Percentiles rank a stretch among this genome's conserved stretches.
phyloP scores from a whole-genome alignment of 2,329 filamentous ascomycete species.

The Didymella pomorum region DNA sequence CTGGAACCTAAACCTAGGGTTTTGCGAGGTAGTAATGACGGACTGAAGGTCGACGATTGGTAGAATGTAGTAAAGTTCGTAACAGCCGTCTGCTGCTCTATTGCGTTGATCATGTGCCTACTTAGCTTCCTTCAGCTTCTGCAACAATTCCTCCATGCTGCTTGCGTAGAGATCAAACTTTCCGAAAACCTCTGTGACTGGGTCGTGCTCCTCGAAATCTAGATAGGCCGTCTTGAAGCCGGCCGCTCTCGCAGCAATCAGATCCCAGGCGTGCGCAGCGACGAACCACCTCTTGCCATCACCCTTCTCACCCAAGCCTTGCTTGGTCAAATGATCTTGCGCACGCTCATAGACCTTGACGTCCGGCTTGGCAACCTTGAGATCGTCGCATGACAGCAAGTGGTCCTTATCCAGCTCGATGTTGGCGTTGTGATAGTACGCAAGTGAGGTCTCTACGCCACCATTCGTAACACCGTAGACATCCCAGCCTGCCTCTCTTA shows the following conservation, averaged over 20 bases:
- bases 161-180: slow-evolving; percentile 37
- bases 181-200: slow-evolving; percentile 34
- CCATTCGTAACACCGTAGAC: slow-evolving; percentile 39
- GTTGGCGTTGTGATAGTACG: slow-evolving; percentile 27
- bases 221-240: slow-evolving; percentile 40
- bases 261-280: slow-evolving; percentile 39
- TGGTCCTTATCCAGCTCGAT: slow-evolving; percentile 31
- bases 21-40: too few relatives aligned
- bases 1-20: too few relatives aligned
- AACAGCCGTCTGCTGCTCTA: background rate
- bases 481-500: slow-evolving; percentile 31
- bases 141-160: slow-evolving; percentile 32
- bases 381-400: slow-evolving; percentile 33
- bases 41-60: background rate
- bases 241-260: slow-evolving; percentile 30
- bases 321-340: slow-evolving; percentile 23
- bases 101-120: background rate
- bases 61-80: background rate
- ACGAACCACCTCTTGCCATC: slow-evolving; percentile 37
- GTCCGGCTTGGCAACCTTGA: slow-evolving; percentile 36
- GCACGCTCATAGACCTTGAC: slow-evolving; percentile 33
- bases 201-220: slow-evolving; percentile 36
- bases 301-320: slow-evolving; percentile 9
- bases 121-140: slow-evolving; percentile 26
- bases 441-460: slow-evolving; percentile 25